Conservation (phyloP, 176 grass and related monocot genomes). For the Urochloa ruziziensis region DNA sequence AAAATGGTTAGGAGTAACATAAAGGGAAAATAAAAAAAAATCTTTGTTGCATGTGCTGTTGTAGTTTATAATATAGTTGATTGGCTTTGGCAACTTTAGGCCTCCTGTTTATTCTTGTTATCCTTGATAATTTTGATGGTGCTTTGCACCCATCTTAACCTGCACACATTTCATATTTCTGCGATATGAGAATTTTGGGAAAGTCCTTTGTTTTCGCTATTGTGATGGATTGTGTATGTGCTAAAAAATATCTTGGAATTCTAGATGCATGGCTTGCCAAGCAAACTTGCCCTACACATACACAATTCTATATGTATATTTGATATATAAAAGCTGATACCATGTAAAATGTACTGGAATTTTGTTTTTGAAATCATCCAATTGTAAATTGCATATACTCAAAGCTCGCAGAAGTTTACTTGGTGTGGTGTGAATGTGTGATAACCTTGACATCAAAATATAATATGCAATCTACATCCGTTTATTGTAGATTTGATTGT, state of each 20-base stretch:
- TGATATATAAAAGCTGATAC: background rate
- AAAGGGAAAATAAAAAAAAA: background rate
- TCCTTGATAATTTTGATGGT: background rate
- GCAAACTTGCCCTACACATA: no score
- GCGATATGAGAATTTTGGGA: background rate
- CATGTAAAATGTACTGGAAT: background rate
- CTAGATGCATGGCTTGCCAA: background rate
- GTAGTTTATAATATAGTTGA: background rate
- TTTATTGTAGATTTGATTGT: background rate
- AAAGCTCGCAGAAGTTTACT: background rate
- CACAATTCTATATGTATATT: background rate
- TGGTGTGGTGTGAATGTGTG: background rate
- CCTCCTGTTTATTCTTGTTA: constrained; percentile 5
- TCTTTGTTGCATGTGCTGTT: background rate
- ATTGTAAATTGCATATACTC: background rate
- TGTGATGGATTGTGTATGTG: background rate
- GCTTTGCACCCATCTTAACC: background rate
- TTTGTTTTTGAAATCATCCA: background rate
- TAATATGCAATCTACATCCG: background rate
- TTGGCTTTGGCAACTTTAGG: background rate
- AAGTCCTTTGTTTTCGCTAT: background rate
- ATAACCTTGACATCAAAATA: background rate
- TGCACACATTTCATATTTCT: background rate
- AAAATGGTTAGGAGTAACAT: background rate
- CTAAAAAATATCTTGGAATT: background rate